Conservation (phyloP, 805 yeast species). For the Hanseniaspora valbyensis region DNA sequence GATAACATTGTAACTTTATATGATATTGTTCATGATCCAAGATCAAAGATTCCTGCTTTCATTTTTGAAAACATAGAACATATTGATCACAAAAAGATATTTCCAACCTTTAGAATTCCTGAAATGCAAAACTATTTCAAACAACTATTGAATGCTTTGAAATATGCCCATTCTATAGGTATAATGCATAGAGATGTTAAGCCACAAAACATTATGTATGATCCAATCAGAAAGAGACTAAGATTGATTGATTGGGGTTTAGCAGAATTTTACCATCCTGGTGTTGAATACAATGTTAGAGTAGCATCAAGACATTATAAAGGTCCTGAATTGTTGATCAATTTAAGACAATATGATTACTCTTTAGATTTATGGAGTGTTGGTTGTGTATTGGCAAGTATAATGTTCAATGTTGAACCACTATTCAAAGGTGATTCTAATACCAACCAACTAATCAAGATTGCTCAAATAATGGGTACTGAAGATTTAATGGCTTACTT, state of each 20-base stretch:
- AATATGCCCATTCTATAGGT: slow-evolving; percentile 86
- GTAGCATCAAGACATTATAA: slow-evolving; percentile 87
- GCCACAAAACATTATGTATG: slow-evolving; percentile 90
- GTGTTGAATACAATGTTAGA: slow-evolving; percentile 79
- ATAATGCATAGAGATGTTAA: slow-evolving; percentile 91
- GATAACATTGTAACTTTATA: slow-evolving; percentile 64
- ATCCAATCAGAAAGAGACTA: slow-evolving; percentile 50
- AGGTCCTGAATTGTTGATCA: slow-evolving; percentile 82
- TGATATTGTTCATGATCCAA: slow-evolving; percentile 81
- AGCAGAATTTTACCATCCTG: slow-evolving; percentile 86
- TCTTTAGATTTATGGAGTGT: slow-evolving; percentile 83
- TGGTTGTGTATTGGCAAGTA: slow-evolving; percentile 85
- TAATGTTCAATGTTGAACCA: slow-evolving; percentile 81
- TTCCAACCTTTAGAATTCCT: slow-evolving; percentile 62
- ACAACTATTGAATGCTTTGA: slow-evolving; percentile 71
- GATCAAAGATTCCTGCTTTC: slow-evolving; percentile 75
- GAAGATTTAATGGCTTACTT: slow-evolving; percentile 59
- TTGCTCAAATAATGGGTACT: slow-evolving; percentile 79
- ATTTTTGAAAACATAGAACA: slow-evolving; percentile 78
- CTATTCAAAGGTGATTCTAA: slow-evolving; percentile 87
- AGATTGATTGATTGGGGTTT: slow-evolving; percentile 90
- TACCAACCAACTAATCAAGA: slow-evolving; percentile 83
- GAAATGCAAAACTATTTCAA: slow-evolving; percentile 78
- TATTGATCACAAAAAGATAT: slow-evolving; percentile 73
- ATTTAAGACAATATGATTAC: slow-evolving; percentile 74